phyloP scores from a whole-genome alignment of 208 protist genomes.

The Trichomonas gallinae region DNA sequence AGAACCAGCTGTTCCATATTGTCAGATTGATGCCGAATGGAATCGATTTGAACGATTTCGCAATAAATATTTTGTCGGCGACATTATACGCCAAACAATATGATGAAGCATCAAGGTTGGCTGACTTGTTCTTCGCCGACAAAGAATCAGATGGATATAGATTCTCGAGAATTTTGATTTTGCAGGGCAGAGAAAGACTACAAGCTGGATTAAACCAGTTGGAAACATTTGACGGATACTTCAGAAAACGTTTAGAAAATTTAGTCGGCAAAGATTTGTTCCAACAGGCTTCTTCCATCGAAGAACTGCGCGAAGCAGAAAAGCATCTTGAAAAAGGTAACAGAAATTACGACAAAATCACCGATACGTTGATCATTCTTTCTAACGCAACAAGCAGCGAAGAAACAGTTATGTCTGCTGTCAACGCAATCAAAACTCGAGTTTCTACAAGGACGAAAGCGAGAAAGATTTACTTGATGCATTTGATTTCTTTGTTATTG shows the following conservation, averaged over 20 bases:
- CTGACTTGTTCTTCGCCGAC: neutral
- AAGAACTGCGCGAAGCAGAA: neutral
- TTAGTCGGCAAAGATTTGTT: neutral
- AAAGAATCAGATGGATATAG: neutral
- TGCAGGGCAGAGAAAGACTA: neutral
- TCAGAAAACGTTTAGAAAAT: neutral
- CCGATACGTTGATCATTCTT: neutral
- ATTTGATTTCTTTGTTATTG: neutral
- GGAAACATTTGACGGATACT: neutral
- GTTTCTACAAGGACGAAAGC: neutral
- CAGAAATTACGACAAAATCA: neutral
- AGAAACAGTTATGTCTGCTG: neutral
- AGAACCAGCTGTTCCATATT: neutral
- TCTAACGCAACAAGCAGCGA: neutral
- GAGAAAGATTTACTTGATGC: neutral
- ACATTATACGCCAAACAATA: neutral
- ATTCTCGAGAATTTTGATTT: neutral
- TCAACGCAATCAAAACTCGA: neutral
- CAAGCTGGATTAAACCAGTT: neutral
- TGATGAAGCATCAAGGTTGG: neutral
- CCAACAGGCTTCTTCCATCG: neutral
- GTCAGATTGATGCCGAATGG: neutral
- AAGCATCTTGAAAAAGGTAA: neutral
- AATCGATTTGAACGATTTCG: neutral
- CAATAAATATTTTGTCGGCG: neutral